Conservation (phyloP, 1,139 yeast genomes). For the Geotrichum cucujoidarum region DNA sequence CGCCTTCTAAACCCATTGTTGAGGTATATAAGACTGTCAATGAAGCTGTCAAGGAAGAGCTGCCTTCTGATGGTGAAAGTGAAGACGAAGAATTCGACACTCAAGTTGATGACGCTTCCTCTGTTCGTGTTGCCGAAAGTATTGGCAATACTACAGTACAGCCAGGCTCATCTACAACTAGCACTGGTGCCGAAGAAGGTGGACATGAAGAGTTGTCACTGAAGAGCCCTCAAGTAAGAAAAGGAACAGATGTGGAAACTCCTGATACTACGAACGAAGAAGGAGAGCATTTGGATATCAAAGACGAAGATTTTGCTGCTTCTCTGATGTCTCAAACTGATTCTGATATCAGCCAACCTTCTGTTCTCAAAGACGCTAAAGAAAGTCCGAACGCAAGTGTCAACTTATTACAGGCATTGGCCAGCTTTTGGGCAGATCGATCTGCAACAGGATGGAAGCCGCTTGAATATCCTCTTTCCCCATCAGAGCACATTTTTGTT, state of each 20-base stretch:
- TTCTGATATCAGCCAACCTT: slow-evolving; percentile 15
- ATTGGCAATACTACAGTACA: no score
- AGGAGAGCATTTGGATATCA: neutral
- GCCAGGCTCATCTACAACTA: no score
- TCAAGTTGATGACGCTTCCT: no score
- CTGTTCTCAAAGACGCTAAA: slow-evolving; percentile 20
- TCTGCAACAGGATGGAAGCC: slow-evolving; percentile 97
- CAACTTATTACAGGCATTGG: slow-evolving; percentile 73
- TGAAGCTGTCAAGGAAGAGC: slow-evolving; percentile 65
- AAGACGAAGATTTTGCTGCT: slow-evolving; percentile 10
- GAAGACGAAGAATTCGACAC: no score
- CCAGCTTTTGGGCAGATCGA: slow-evolving; percentile 96
- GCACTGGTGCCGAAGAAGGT: no score
- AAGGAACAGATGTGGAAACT: no score
- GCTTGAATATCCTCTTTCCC: slow-evolving; percentile 65
- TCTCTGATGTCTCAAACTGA: slow-evolving; percentile 5
- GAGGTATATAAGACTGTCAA: slow-evolving; percentile 86
- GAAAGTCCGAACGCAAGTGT: slow-evolving; percentile 55
- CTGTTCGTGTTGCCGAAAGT: no score
- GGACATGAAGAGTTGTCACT: no score
- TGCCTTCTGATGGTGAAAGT: slow-evolving; percentile 36
- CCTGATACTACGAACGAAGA: neutral
- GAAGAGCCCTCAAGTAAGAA: no score
- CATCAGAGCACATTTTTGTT: slow-evolving; percentile 82
- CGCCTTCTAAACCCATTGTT: slow-evolving; percentile 79